Percentiles rank a stretch among this genome's conserved stretches.
phyloP scores from a whole-genome alignment of 1,284 basidiomycete species.

The Earliella scabrosa region DNA sequence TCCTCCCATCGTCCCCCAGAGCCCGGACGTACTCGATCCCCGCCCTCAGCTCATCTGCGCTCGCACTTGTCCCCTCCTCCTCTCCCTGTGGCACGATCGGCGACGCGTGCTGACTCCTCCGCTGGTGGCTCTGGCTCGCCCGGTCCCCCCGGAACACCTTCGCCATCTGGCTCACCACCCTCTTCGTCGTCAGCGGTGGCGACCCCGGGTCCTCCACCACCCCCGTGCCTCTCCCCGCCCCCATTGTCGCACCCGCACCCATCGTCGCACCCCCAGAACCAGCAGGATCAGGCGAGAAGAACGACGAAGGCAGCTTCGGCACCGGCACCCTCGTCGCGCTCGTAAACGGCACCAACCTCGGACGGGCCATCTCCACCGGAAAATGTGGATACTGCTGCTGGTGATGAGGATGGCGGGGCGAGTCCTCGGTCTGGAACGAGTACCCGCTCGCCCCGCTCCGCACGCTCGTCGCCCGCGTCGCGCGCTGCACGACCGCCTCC shows the following conservation, averaged over 20 bases:
- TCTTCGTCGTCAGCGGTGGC: slow-evolving; percentile 40
- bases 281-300: slow-evolving; percentile 35
- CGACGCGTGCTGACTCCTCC: too few species aligned
- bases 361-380: slow-evolving; percentile 38
- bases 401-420: slow-evolving; percentile 29
- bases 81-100: slow-evolving; percentile 22
- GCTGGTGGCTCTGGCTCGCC: slow-evolving; percentile 44
- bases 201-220: too few species aligned
- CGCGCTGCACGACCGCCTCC: slow-evolving; percentile 53
- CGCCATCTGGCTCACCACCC: slow-evolving; percentile 69
- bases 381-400: too few species aligned
- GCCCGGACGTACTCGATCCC: slow-evolving; percentile 73
- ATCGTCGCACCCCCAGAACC: slow-evolving; percentile 25
- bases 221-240: neutral
- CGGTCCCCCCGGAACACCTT: slow-evolving; percentile 47
- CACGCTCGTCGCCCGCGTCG: slow-evolving; percentile 52
- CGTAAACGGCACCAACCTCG: slow-evolving; percentile 76
- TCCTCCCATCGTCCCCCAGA: slow-evolving; percentile 51
- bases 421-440: slow-evolving; percentile 31
- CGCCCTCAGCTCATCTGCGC: slow-evolving; percentile 63
- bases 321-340: slow-evolving; percentile 69
- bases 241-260: too few species aligned
- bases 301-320: slow-evolving; percentile 43
- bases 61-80: too few species aligned
- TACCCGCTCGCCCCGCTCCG: slow-evolving; percentile 49